Evolutionary conservation across 2,329 filamentous ascomycete species (phyloP).

Genomic region (Thielaviopsis ethacetica): DNA sequence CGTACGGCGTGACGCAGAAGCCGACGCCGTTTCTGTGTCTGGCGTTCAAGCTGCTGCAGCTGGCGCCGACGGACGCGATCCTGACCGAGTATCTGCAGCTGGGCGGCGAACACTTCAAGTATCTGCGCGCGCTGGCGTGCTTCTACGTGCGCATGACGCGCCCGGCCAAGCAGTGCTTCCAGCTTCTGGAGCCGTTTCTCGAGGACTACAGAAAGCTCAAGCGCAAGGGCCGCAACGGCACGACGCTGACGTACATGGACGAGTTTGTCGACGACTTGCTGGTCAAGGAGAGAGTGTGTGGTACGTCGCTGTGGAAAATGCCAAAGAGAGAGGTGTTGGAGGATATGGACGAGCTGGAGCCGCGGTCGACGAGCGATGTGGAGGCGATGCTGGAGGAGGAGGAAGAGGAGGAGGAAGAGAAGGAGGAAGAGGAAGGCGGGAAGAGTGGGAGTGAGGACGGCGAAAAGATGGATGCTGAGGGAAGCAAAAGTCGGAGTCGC

Average conservation of each 20-base stretch:
- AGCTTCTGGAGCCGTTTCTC: constrained; percentile 64
- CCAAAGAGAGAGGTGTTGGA: constrained; percentile 68
- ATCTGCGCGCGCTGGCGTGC: constrained; percentile 72
- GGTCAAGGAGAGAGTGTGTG: constrained; percentile 77
- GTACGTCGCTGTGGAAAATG: constrained; percentile 84
- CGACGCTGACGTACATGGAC: constrained; percentile 66
- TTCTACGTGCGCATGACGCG: constrained; percentile 91
- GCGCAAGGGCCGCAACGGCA: constrained; percentile 57
- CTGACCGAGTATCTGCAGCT: constrained; percentile 64
- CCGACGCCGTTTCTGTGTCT: constrained; percentile 89
- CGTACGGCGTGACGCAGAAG: constrained; percentile 67
- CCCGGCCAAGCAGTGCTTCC: constrained; percentile 64
- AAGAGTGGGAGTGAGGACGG: constrained; percentile 4
- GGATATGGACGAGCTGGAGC: constrained; percentile 75
- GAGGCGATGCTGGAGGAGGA: constrained; percentile 53
- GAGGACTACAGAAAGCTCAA: constrained; percentile 72
- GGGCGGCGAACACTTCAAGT: constrained; percentile 65
- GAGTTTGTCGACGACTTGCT: constrained; percentile 88
- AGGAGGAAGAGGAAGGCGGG: constrained; percentile 16
- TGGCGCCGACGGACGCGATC: constrained; percentile 65
- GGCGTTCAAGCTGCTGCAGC: constrained; percentile 83
- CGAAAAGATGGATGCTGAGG: constrained; percentile 15
- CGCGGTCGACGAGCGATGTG: constrained; percentile 63
- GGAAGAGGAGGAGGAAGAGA: constrained; percentile 27
- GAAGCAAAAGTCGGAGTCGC: constrained; percentile 5